Evolutionary conservation across 2,329 filamentous ascomycete genomes (phyloP), one percentile per base, ranked within the genome.

Genomic region (Bipolaris oryzae): DNA sequence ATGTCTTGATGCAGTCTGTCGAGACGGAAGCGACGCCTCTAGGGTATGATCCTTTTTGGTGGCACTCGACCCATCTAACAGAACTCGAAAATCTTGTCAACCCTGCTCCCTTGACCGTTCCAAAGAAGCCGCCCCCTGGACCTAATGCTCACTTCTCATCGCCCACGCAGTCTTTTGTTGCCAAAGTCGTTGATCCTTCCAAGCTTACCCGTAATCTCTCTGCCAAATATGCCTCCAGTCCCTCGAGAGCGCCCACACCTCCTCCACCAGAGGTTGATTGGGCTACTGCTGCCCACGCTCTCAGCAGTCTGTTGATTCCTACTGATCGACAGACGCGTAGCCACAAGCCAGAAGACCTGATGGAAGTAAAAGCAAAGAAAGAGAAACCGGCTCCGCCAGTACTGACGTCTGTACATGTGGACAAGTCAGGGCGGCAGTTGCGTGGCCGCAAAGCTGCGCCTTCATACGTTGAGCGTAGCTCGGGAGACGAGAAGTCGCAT

Each of bases 111-210:
- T 66, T 49, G 16, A 66, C 55, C 77, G 81, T 60, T 70, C 79
- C 6, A 88, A 92, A 77, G 84, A 94, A 74, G 79, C 75, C 81
- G 13, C 85, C 86, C 25, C 79, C 78, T 57, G 80, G 82, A 13
- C 84, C 84, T 20, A 72, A 80, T 7, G 88, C 90, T 1, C 93
- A 90, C 1, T 97, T 93, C 76, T 92, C 87, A 2, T 91, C 92
- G 1, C 91, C 93, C 0, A 98, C 94, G 0, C 90, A 94, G 60
- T 90, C 94, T 0, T 98, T 92, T 39, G 87, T 87, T 1, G 91
- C 92, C 21, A 96, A 91, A 75, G 87, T 91, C 10, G 82, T 90
- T 0, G 85, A 89, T 43, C 84, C 88, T 1, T 79, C 87, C 7
- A 89, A 86, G 59, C 80, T 90, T 61, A 84, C 86, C 39, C 83